phyloP scores from a whole-genome alignment of 2,329 filamentous ascomycete species.

The Ophiostoma novo-ulmi region DNA sequence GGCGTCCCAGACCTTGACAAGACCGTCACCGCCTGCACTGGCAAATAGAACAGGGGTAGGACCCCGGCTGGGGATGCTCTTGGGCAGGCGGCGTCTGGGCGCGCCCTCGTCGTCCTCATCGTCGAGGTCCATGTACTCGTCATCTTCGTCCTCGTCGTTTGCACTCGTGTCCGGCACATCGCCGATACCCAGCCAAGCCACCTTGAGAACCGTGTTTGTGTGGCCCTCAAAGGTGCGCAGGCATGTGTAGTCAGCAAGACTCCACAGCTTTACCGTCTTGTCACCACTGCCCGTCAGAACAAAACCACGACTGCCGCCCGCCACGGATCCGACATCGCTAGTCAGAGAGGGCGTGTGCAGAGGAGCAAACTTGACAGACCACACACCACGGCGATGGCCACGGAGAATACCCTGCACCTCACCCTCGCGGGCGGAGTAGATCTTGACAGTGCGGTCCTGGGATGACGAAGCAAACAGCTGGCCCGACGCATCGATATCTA shows the following conservation, averaged over 20 bases:
- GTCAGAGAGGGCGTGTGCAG: constrained; percentile 67
- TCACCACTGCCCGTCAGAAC: constrained; percentile 89
- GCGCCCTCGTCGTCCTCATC: constrained; percentile 4
- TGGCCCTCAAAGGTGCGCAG: constrained; percentile 93
- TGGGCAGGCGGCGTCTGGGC: neutral
- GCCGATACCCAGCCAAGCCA: constrained; percentile 70
- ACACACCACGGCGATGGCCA: constrained; percentile 91
- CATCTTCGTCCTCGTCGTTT: constrained; percentile 39
- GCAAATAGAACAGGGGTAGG: constrained; percentile 58
- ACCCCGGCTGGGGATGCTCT: neutral
- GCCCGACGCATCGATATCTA: constrained; percentile 69
- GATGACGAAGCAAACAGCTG: constrained; percentile 93
- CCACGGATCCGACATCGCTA: constrained; percentile 65
- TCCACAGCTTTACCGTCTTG: constrained; percentile 96
- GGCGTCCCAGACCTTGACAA: constrained; percentile 95
- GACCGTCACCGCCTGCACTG: constrained; percentile 84
- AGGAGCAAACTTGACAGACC: constrained; percentile 88
- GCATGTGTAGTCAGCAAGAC: constrained; percentile 83
- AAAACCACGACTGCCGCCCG: constrained; percentile 63
- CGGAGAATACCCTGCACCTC: constrained; percentile 86
- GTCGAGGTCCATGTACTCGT: constrained; percentile 19
- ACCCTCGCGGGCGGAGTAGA: constrained; percentile 86
- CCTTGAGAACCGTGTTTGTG: constrained; percentile 90
- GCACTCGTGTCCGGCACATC: constrained; percentile 41
- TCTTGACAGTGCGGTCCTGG: constrained; percentile 94